A percentile compares a stretch with the other conserved stretches of the same genome.
phyloP scores from a whole-genome alignment of 2,329 filamentous ascomycete species.

The Diaporthe australafricana region DNA sequence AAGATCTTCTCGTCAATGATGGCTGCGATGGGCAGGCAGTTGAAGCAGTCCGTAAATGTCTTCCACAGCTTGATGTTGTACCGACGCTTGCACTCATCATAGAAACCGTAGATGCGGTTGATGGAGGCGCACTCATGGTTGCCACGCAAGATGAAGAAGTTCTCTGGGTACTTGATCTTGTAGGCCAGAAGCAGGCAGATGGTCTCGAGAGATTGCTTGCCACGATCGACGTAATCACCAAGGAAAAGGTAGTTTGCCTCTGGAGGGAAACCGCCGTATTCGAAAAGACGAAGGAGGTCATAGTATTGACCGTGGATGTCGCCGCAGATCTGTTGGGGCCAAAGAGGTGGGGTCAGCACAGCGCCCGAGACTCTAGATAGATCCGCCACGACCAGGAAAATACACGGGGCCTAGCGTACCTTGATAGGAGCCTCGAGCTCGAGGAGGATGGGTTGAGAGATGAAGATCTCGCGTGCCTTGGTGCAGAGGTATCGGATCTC shows the following conservation, averaged over 20 bases:
- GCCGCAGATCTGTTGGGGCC: slow-evolving; percentile 83
- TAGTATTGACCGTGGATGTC: slow-evolving; percentile 99
- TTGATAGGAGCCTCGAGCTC: slow-evolving; percentile 99
- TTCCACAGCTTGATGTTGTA: slow-evolving; percentile 99
- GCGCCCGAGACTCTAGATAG: slow-evolving; percentile 26
- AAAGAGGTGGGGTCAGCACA: slow-evolving; percentile 32
- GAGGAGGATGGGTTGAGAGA: slow-evolving; percentile 96
- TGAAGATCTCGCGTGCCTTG: slow-evolving; percentile 99
- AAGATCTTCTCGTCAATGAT: slow-evolving; percentile 99
- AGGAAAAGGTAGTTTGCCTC: slow-evolving; percentile 99
- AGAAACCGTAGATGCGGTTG: slow-evolving; percentile 99
- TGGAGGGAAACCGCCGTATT: slow-evolving; percentile 97
- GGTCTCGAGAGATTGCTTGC: slow-evolving; percentile 98
- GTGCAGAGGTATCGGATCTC: slow-evolving; percentile 98
- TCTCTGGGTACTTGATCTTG: slow-evolving; percentile 99
- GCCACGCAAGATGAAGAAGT: slow-evolving; percentile 98
- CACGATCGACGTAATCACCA: slow-evolving; percentile 97
- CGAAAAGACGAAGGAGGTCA: slow-evolving; percentile 95
- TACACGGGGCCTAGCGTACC: slow-evolving; percentile 65
- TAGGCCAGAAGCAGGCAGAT: slow-evolving; percentile 97
- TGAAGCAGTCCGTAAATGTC: slow-evolving; percentile 99
- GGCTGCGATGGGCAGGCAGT: slow-evolving; percentile 96
- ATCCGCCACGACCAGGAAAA: slow-evolving; percentile 13
- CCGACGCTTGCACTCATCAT: slow-evolving; percentile 98
- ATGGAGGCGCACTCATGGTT: slow-evolving; percentile 99